Evolutionary conservation across 2,329 filamentous ascomycete genomes (phyloP).

Genomic region (Oidium heveae): DNA sequence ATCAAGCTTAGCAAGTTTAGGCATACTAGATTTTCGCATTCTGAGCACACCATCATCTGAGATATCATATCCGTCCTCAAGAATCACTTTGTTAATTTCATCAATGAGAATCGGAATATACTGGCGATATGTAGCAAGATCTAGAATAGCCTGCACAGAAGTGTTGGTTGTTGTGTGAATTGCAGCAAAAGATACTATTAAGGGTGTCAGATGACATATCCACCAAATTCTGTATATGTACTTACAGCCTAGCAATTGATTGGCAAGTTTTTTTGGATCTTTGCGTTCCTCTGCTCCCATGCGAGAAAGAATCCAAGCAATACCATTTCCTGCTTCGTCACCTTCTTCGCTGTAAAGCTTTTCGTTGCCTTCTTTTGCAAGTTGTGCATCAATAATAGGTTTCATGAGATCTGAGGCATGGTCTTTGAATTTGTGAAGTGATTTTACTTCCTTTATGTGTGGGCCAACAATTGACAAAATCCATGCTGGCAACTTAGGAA

Average conservation of each 20-base stretch:
- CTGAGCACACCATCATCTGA: not conserved
- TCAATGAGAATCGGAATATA: conserved; percentile 8
- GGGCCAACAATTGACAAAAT: not conserved
- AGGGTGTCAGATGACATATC: not conserved
- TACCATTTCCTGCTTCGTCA: not conserved
- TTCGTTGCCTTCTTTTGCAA: not conserved
- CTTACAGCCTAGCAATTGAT: not conserved
- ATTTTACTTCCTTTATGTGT: not conserved
- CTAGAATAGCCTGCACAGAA: conserved; percentile 24
- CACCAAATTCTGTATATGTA: not conserved
- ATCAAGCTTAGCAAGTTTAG: not conserved
- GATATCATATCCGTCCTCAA: not conserved
- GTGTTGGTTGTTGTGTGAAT: conserved; percentile 24
- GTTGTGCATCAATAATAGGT: not conserved
- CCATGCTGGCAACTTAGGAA: not conserved
- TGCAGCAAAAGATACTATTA: conserved; percentile 19
- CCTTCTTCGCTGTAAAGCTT: not conserved
- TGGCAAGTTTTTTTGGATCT: not conserved
- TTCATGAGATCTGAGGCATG: not conserved
- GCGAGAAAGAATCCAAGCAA: not conserved
- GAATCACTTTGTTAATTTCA: not conserved
- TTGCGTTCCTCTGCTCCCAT: not conserved
- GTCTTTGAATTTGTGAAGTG: not conserved
- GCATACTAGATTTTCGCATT: not conserved
- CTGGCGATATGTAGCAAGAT: conserved; percentile 23